Evolutionary conservation across 257 asterid species (phyloP), one percentile per base, ranked within the genome.

Genomic region (Penstemon eatonii): DNA sequence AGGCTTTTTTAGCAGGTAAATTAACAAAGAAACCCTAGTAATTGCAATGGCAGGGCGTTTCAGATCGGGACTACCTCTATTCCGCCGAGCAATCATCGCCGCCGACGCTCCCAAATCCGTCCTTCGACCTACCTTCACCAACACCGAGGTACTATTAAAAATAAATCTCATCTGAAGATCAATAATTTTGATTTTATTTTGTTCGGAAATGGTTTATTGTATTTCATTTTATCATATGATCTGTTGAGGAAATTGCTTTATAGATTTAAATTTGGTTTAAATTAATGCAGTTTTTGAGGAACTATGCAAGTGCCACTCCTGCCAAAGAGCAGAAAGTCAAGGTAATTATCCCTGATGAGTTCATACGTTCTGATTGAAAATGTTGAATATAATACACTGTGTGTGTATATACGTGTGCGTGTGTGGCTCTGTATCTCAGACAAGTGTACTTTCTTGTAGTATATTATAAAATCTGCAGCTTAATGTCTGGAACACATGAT

Each of bases 1-100:
- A 25, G 33, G 2, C 33, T 25, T 25, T 25, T 25, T 25, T 25
- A 1, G 33, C 33, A 25, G 33, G 33, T 25, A 25, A 25, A 25
- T 25, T 25, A 25, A 25, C 33, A 25, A 25, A 25, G 33, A 25
- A 25, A 25, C 33, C 33, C 33, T 25, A 50, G 77, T 45, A 62
- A 75, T 81, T 75, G 82, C 88, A 67, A 87, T 85, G 88, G 82
- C 91, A 67, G 91, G 73, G 60, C 88, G 88, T 42, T 75, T 86
- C 73, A 80, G 91, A 81, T 86, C 92, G 51, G 73, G 75, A 53
- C 68, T 86, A 43, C 85, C 91, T 61, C 79, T 86, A 58, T 69
- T 87, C 81, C 93, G 91, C 65, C 87, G 80, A 69, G 75, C 33
- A 25, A 25, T 25, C 33, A 25, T 2, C 33, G 33, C 62, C 65